Conservation (phyloP, 768 basidiomycete species). For the Botryobasidium botryosum region DNA sequence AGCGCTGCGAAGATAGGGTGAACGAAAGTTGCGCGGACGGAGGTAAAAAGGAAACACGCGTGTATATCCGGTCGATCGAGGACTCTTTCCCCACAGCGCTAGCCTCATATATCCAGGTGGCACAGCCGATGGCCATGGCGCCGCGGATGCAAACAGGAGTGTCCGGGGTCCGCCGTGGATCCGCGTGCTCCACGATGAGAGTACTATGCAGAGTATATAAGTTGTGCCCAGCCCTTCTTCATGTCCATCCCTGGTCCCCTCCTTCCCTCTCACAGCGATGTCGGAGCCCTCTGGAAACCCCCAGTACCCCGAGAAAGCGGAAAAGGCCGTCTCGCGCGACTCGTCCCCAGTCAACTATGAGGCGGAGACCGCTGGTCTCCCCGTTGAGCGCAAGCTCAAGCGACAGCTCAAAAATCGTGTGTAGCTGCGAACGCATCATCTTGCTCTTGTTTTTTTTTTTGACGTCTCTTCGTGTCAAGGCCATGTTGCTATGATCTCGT, state of each 20-base stretch:
- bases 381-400: background rate
- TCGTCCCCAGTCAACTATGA: background rate
- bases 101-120: no score
- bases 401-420: background rate
- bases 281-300: background rate
- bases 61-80: no score
- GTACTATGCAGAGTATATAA: no score
- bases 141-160: no score
- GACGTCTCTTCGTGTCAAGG: background rate
- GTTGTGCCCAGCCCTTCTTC: no score
- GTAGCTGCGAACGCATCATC: background rate
- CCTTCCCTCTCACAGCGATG: background rate
- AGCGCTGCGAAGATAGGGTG: no score
- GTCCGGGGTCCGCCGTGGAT: no score
- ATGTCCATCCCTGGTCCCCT: background rate
- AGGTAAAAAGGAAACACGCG: no score
- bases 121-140: no score
- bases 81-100: no score
- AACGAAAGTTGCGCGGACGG: no score
- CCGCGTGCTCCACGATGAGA: no score
- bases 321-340: background rate
- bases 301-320: background rate
- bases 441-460: background rate
- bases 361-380: background rate
- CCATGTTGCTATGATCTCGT: constrained; percentile 2